phyloP scores from a whole-genome alignment of 495 filamentous ascomycete species.

The Aspergillus panamensis region DNA sequence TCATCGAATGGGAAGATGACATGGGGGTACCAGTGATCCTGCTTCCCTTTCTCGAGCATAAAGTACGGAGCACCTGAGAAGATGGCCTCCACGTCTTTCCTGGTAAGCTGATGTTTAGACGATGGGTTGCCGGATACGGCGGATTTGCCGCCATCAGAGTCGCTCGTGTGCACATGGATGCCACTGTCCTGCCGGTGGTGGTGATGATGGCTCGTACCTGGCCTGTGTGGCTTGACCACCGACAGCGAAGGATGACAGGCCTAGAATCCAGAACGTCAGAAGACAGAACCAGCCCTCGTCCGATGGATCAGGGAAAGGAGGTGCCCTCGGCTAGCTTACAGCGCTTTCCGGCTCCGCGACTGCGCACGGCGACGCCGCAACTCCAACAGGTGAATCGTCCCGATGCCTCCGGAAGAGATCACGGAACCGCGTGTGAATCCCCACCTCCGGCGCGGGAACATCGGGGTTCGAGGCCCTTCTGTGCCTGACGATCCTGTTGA shows the following conservation, averaged over 20 bases:
- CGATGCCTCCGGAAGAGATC: constrained; percentile 30
- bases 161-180: background rate
- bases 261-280: constrained; percentile 1
- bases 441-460: background rate
- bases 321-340: background rate
- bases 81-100: constrained; percentile 61
- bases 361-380: background rate
- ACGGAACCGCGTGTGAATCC: constrained; percentile 21
- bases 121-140: background rate
- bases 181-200: constrained; percentile 6
- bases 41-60: constrained; percentile 48
- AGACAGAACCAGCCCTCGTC: background rate
- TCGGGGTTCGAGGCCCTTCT: constrained; percentile 18
- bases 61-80: constrained; percentile 79
- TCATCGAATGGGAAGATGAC: constrained; percentile 69
- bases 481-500: background rate
- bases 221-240: background rate
- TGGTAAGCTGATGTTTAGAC: constrained; percentile 38
- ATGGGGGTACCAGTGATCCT: constrained; percentile 57
- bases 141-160: background rate
- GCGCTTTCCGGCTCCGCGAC: background rate
- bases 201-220: background rate
- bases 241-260: background rate
- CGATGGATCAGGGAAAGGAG: background rate
- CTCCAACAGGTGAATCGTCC: constrained; percentile 1